phyloP scores from a whole-genome alignment of 179 eudicot species.

The Patellifolia procumbens region DNA sequence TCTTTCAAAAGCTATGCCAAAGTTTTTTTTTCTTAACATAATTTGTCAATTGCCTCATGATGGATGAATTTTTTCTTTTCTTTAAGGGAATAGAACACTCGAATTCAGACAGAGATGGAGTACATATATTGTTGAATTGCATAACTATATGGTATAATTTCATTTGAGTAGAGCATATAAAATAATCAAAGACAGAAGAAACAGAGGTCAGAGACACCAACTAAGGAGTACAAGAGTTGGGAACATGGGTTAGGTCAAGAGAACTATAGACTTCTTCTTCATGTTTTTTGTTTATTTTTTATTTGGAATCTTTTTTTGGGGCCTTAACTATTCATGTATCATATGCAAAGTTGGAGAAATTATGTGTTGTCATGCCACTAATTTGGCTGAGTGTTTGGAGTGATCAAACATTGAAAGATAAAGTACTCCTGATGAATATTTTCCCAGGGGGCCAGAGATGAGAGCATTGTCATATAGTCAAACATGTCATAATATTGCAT shows the following conservation, averaged over 20 bases:
- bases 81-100: neutral
- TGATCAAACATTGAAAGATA: neutral
- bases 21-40: too few species aligned
- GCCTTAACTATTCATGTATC: neutral
- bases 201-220: conserved; percentile 30
- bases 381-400: neutral
- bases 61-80: neutral
- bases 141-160: neutral
- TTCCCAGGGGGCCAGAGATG: neutral
- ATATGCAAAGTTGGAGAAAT: neutral
- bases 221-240: conserved; percentile 20
- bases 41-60: too few species aligned
- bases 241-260: conserved; percentile 41
- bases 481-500: conserved; percentile 14
- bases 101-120: conserved; percentile 5
- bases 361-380: conserved; percentile 10
- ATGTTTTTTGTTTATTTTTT: neutral
- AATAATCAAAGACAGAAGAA: too few species aligned
- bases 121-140: neutral
- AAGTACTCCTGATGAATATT: neutral
- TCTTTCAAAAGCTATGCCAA: too few species aligned
- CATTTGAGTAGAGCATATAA: conserved; percentile 7
- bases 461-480: neutral
- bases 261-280: conserved; percentile 15
- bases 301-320: conserved; percentile 3